Conservation (phyloP, 2,329 filamentous ascomycete genomes). For the Arthroderma uncinatum region DNA sequence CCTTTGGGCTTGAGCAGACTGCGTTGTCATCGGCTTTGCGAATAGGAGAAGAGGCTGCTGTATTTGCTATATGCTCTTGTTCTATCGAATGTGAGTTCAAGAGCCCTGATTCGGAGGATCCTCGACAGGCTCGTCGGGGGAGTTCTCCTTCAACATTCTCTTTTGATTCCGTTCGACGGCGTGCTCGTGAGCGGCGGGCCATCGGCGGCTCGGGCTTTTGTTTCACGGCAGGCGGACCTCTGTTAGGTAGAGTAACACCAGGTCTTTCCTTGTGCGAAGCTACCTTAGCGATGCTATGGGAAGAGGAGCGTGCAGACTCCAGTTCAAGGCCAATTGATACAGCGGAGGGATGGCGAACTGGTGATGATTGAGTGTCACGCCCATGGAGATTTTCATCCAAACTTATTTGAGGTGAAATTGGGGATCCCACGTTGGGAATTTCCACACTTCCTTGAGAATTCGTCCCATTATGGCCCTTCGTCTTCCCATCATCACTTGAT, state of each 20-base stretch:
- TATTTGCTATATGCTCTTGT: background rate
- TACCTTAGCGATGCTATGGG: slow-evolving; percentile 64
- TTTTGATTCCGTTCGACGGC: background rate
- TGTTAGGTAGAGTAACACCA: slow-evolving; percentile 68
- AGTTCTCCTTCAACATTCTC: background rate
- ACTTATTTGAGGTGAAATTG: background rate
- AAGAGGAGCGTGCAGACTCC: slow-evolving; percentile 57
- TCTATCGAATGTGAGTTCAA: background rate
- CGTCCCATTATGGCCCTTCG: background rate
- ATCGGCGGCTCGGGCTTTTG: slow-evolving; percentile 19
- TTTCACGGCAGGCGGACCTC: slow-evolving; percentile 22
- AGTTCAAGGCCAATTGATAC: slow-evolving; percentile 56
- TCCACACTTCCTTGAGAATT: background rate
- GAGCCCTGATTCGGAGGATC: slow-evolving; percentile 1
- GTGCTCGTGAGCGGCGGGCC: slow-evolving; percentile 15
- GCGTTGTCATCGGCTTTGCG: background rate
- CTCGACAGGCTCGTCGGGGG: background rate
- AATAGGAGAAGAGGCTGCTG: background rate
- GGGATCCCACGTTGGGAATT: background rate
- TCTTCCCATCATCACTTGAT: background rate
- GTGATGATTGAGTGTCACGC: background rate
- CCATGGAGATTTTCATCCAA: slow-evolving; percentile 1
- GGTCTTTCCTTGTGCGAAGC: slow-evolving; percentile 72
- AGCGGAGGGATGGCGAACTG: background rate
- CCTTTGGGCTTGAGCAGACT: background rate